Percentiles rank a stretch among this genome's conserved stretches.
phyloP scores from a whole-genome alignment of 1,284 basidiomycete species.

The Trametes polyzona region DNA sequence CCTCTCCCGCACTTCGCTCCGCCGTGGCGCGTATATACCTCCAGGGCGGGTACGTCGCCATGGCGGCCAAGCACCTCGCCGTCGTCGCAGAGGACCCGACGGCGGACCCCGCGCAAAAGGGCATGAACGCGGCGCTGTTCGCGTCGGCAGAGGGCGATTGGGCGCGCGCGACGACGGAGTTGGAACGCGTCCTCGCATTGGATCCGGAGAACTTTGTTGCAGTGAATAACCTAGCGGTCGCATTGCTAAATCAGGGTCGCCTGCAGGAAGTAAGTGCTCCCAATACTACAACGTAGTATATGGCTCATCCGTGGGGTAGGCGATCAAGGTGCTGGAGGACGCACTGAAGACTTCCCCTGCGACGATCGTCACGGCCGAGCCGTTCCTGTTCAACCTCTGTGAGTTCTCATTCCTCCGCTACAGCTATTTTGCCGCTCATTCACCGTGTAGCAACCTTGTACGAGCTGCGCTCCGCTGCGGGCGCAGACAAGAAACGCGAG shows the following conservation, averaged over 20 bases:
- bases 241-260: constrained; percentile 68
- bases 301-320: constrained; percentile 42
- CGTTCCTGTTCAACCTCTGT: constrained; percentile 84
- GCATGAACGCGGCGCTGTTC: constrained; percentile 65
- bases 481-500: constrained; percentile 72
- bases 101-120: constrained; percentile 48
- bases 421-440: background rate
- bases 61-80: constrained; percentile 59
- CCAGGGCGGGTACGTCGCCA: constrained; percentile 64
- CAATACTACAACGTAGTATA: background rate
- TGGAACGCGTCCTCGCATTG: constrained; percentile 48
- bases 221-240: constrained; percentile 78
- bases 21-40: constrained; percentile 75
- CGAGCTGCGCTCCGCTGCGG: constrained; percentile 71
- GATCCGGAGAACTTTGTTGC: constrained; percentile 67
- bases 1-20: constrained; percentile 61
- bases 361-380: constrained; percentile 72
- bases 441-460: constrained; percentile 72
- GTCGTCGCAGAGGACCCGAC: constrained; percentile 50
- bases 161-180: constrained; percentile 50
- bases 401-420: constrained; percentile 33
- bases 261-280: constrained; percentile 60
- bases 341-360: constrained; percentile 66
- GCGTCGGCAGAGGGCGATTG: constrained; percentile 73
- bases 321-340: constrained; percentile 66